Conservation (phyloP, 768 basidiomycete species). For the Tulasnella sp. region DNA sequence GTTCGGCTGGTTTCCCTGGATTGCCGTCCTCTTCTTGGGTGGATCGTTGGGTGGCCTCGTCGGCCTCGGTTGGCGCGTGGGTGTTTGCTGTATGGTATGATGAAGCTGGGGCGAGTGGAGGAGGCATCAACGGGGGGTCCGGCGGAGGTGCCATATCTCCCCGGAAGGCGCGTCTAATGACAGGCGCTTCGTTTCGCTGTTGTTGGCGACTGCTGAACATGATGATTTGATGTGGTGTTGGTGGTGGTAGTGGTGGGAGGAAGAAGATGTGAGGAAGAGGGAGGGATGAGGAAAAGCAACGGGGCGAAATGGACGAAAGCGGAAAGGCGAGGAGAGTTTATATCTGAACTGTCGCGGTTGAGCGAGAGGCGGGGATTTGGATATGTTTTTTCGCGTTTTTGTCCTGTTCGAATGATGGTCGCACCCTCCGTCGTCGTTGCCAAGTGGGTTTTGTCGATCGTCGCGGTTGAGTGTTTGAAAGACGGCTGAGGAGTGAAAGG, state of each 20-base stretch:
- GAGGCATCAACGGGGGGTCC: not conserved
- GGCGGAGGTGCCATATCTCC: not conserved
- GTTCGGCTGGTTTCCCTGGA: not conserved
- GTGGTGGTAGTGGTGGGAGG: not conserved
- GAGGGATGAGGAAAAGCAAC: not conserved
- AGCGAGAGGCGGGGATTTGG: not conserved
- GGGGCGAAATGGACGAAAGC: not conserved
- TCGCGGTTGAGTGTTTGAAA: not conserved
- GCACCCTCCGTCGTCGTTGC: not conserved
- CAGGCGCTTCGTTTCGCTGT: not conserved
- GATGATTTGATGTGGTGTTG: not conserved
- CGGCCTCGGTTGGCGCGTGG: conserved; percentile 2
- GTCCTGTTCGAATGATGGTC: not conserved
- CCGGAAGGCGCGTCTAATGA: not conserved
- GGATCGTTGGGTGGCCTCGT: not conserved
- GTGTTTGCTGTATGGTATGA: conserved; percentile 4
- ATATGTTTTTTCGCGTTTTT: not conserved
- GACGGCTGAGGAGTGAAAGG: not conserved
- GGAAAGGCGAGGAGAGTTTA: conserved; percentile 1
- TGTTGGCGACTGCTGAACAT: not conserved
- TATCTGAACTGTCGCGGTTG: not conserved
- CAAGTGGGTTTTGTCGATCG: not conserved
- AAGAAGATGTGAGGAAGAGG: no score
- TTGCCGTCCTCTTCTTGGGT: conserved; percentile 10
- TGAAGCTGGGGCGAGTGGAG: not conserved